A percentile compares a stretch with the other conserved stretches of the same genome.
These are phyloP conservation scores for Mortierella sp. DNA, from an alignment of 371 early-diverging fungal species.

Conservation along the genomic window DNA sequence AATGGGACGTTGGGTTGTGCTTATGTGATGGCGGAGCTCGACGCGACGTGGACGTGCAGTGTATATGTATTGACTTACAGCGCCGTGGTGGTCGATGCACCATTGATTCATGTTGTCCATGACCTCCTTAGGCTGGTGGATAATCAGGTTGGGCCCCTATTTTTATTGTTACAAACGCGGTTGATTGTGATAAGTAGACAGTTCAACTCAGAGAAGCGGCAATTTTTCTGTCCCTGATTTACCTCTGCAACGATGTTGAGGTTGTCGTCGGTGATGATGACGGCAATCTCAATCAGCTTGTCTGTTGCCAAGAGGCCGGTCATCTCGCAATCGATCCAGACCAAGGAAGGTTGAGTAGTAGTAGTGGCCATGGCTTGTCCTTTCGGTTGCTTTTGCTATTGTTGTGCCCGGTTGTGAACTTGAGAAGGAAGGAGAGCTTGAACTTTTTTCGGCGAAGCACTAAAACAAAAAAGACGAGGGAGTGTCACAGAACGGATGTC, in stretches of 20 bases:
- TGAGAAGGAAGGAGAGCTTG: no score
- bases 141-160: conserved; percentile 84
- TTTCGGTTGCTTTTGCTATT: no score
- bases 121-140: conserved; percentile 81
- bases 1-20: background rate
- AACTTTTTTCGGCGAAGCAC: conserved; percentile 3
- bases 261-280: conserved; percentile 88
- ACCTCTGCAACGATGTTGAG: conserved; percentile 86
- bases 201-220: background rate
- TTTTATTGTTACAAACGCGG: no score
- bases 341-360: conserved; percentile 64
- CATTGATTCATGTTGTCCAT: conserved; percentile 94
- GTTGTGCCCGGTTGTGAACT: no score
- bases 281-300: conserved; percentile 90
- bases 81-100: conserved; percentile 91
- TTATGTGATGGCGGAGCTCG: background rate
- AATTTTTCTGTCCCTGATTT: conserved; percentile 10
- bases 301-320: conserved; percentile 80
- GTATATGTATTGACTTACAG: conserved; percentile 53
- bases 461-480: background rate
- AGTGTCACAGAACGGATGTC: background rate
- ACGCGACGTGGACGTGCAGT: background rate
- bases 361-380: background rate
- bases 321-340: conserved; percentile 96
- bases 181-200: background rate